Evolutionary conservation across 805 yeast genomes (phyloP), one percentile per base, ranked within the genome.

Genomic region (Kuraishia hungarica): DNA sequence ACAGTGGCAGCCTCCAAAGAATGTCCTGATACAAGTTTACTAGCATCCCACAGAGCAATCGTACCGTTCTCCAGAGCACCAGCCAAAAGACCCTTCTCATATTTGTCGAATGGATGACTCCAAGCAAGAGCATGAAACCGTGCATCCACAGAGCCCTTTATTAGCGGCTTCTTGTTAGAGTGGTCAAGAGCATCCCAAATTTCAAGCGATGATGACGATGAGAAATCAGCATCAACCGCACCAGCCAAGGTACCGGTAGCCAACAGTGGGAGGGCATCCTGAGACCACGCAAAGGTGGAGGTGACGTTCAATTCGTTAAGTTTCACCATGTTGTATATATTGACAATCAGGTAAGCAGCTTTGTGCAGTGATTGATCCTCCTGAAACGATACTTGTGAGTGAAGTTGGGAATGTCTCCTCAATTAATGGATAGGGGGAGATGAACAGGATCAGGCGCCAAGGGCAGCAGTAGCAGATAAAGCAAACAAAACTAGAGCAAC

Each of bases 191-290:
- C 78, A 58, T 87, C 84, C 88, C 96, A 87, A 57, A 94, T 75
- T 63, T 90, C 92, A 56, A 94, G 72, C n/a, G 79, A 71, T 1
- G 97, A 83, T 28, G 84, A 78, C 21, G 94, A 83, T 48, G 92
- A 84, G 70, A 92, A 92, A 66, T 86, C 84, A 49, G 87, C 88
- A 67, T 90, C 97, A 62, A 94, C 87, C 15, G 97, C 96, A 7
- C 98, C 98, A 0, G 98, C 92, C n/a, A 89, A 87, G 0, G 97
- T 87, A 22, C 97, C 99, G 1, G 97, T 82, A 22, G 91, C 97
- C 60, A 94, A 67, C 54, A 81, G 71, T 19, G 97, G 97, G 58
- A 83, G 72, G 48, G 76, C 69, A 61, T 82, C 88, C 60, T 84
- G 81, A 51, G 97, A 89, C 97, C 98, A 93, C 50, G 98, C 96